Percentiles rank a stretch among this genome's conserved stretches.
Conservation (phyloP, 352 stramenopile species). For the Phytophthora hybrid region DNA sequence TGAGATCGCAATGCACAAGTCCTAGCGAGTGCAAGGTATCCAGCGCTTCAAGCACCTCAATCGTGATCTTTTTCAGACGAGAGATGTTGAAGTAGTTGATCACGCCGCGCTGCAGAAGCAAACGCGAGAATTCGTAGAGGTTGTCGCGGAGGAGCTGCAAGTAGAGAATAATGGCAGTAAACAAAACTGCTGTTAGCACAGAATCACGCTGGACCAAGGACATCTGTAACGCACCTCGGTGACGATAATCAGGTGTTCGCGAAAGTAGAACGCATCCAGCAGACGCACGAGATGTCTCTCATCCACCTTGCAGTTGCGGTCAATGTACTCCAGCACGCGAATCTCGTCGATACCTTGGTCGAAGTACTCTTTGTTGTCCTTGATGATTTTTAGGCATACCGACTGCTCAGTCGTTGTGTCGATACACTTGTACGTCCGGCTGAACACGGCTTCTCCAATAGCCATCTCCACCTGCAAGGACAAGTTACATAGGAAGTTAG, state of each 20-base stretch:
- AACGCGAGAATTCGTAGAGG: constrained; percentile 98
- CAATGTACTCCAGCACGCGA: constrained; percentile 76
- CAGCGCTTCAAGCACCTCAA: constrained; percentile 95
- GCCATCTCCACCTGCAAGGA: constrained; percentile 61
- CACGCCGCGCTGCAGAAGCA: constrained; percentile 73
- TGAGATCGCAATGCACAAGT: constrained; percentile 99
- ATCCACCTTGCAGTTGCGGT: constrained; percentile 86
- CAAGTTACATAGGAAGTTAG: constrained; percentile 6
- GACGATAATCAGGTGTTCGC: constrained; percentile 96
- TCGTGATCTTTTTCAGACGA: constrained; percentile 94
- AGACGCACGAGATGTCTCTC: constrained; percentile 95
- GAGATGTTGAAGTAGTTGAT: constrained; percentile 96
- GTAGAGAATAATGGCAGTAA: constrained; percentile 2
- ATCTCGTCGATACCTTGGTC: constrained; percentile 95
- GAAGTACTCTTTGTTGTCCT: constrained; percentile 99
- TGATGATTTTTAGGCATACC: constrained; percentile 99
- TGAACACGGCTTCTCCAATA: constrained; percentile 88
- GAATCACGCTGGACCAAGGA: neutral
- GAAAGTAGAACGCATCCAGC: constrained; percentile 96
- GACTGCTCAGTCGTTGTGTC: constrained; percentile 71
- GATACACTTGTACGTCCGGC: constrained; percentile 81
- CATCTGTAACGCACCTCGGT: constrained; percentile 89
- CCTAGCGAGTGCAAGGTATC: constrained; percentile 89
- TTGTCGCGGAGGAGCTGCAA: constrained; percentile 95
- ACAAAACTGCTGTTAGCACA: neutral